phyloP scores from a whole-genome alignment of 192 early-diverging fungal genomes.

The Coemansia sp. region DNA sequence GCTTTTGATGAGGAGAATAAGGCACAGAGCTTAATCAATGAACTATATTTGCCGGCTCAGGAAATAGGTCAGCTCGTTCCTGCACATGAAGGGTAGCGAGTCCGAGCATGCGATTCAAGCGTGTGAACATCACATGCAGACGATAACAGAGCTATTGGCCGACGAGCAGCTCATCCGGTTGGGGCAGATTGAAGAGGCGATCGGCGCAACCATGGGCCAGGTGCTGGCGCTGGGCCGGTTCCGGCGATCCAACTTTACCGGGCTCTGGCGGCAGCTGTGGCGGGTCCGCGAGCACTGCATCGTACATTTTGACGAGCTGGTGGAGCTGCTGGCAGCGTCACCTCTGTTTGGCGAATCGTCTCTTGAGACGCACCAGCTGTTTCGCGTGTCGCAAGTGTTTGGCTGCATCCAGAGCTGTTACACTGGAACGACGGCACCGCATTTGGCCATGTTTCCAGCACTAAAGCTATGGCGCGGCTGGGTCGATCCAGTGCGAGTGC shows the following conservation, averaged over 20 bases:
- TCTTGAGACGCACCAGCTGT: constrained; percentile 41
- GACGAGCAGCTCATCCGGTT: constrained; percentile 42
- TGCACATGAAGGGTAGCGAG: constrained; percentile 42
- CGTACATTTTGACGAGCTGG: constrained; percentile 22
- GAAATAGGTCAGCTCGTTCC: constrained; percentile 36
- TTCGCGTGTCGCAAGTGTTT: constrained; percentile 41
- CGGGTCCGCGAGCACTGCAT: constrained; percentile 29
- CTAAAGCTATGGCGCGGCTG: constrained; percentile 46
- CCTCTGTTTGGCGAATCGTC: constrained; percentile 41
- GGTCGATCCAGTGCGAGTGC: constrained; percentile 28
- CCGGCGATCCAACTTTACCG: constrained; percentile 49
- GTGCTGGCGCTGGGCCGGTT: constrained; percentile 40
- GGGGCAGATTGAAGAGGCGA: constrained; percentile 44
- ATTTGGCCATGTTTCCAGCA: constrained; percentile 8
- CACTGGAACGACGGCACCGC: not conserved
- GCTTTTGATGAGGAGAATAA: not conserved
- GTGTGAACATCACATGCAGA: constrained; percentile 32
- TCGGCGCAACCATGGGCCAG: constrained; percentile 34
- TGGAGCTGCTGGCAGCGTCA: constrained; percentile 27
- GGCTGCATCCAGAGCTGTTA: constrained; percentile 29
- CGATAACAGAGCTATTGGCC: constrained; percentile 9
- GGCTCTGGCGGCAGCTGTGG: constrained; percentile 38
- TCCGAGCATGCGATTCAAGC: constrained; percentile 31
- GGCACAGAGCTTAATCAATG: no score
- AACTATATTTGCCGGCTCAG: not conserved